Base-by-base conservation (phyloP, 257 asterid genomes). In the Solanum chiquidenum region DNA sequence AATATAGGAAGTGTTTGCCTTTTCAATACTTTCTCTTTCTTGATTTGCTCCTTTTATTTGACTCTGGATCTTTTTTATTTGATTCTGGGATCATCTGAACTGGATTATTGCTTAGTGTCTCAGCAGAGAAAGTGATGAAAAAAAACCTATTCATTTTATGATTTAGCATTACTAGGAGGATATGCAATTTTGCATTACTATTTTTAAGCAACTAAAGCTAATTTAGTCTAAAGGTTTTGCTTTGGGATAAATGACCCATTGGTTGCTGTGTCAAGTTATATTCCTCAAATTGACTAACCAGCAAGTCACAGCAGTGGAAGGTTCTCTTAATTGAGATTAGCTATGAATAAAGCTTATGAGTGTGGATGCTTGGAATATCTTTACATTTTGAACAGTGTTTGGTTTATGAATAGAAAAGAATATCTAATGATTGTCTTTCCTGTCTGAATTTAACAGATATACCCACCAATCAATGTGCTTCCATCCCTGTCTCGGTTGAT, bases 401-500 rank as follows among this genome's bases (percentile, higher is more conserved):
- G 20, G 31, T 2, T 82, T 49, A 40, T 76, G 86, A 49, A 82
- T 21, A 29, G 21, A 82, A 49, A 44, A 40, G 11, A 3, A 49
- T 82, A 82, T 79, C 18, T 49, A 82, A 31, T 49, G 44, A 35
- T 27, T 31, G n/a, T 27, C 11, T 71, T 25, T 60, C 11, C 6
- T 90, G 20, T 86, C 27, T 73, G 58, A 29, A 89, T 31, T 82
- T 64, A 83, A 89, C 97, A 97, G 99, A 97, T 95, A 87, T 94
- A 95, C 92, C 98, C 99, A 91, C 98, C 99, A 49, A 97, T 97
- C 90, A 95, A 97, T 85, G 98, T 97, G 89, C 98, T 97, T 87
- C 99, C 99, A 87, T 97, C 99, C 9, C 89, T 97, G 96, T 97
- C 98, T 91, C 96, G 98, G 86, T 91, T 97, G 46, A 97, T 97